Conservation (phyloP, 2,329 filamentous ascomycete species). For the Xylariaceae sp. region DNA sequence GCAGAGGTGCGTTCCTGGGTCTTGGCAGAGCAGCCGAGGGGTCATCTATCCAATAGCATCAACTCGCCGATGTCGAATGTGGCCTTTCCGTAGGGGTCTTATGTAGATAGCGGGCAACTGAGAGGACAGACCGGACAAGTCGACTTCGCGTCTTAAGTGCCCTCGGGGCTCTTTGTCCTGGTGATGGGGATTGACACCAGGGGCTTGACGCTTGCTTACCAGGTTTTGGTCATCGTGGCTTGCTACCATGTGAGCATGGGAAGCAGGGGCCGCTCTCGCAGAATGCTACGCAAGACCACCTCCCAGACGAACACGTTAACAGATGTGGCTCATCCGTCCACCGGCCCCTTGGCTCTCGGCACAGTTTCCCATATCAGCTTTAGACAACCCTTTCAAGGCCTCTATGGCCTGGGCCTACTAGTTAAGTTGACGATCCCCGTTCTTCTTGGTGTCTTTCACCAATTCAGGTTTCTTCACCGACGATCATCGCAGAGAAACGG, state of each 20-base stretch:
- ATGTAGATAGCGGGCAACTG: constrained; percentile 2
- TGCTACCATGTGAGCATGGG: constrained; percentile 18
- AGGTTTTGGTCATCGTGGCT: constrained; percentile 6
- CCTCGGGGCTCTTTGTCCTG: too few relatives aligned
- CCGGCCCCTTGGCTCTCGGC: constrained; percentile 4
- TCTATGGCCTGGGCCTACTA: constrained; percentile 9
- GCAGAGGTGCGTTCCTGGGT: constrained; percentile 2
- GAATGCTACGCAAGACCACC: constrained; percentile 19
- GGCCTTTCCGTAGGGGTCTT: constrained; percentile 1
- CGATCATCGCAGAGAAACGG: not conserved
- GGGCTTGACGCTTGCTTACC: not conserved
- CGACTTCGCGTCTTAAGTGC: not conserved
- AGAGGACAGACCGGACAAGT: not conserved
- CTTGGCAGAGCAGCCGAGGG: constrained; percentile 11
- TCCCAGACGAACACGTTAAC: constrained; percentile 14
- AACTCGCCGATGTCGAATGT: not conserved
- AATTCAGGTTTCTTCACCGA: not conserved
- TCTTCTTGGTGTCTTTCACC: not conserved
- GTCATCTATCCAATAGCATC: constrained; percentile 10
- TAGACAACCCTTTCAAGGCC: not conserved
- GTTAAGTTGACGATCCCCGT: constrained; percentile 4
- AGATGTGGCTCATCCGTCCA: constrained; percentile 20
- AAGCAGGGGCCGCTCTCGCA: constrained; percentile 12
- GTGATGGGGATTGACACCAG: not conserved
- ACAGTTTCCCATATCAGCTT: constrained; percentile 6